Base-by-base conservation (phyloP, 345 rosid species). In the Hypericum perforatum region DNA sequence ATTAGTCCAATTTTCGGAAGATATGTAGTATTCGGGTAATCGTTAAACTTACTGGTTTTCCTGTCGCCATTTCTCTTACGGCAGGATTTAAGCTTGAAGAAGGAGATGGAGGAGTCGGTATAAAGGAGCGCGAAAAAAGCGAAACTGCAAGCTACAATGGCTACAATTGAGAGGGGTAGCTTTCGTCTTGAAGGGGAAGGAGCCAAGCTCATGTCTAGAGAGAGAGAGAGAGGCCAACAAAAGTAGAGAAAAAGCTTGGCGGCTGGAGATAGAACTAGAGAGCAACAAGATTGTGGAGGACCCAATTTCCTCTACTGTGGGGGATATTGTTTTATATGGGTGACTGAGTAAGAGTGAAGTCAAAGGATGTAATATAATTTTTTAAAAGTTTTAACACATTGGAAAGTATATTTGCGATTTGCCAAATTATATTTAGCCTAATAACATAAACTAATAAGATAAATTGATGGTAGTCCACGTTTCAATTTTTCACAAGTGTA, bases 261-360 rank as follows among this genome's bases (percentile, higher is more conserved):
- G 38, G 39, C 15, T 8, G 38, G 47, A 13, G 9, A 55, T 57
- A 54, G 45, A 36, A 37, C 52, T 9, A 41, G 36, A 41, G 43
- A 47, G 41, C 61, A 66, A 56, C 66, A 71, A 71, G 71, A 72
- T 65, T 70, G 76, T 64, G 55, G 60, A 60, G 10, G 42, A 37
- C 53, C 52, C 41, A 9, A 54, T 61, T 51, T 15, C 53, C 54
- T 51, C 15, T 11, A 38, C 4, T 9, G 29, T 37, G 1, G 39
- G 42, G 9, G 15, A 48, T 0, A 48, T 14, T 64, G 6, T 55
- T 49, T 43, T 43, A 45, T 52, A 62, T 63, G 39, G 67, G 60
- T 36, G 70, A 11, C 78, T 64, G 94, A 86, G 90, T 89, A 83
- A 70, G 76, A 74, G 86, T 83, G 67, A 83, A 78, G 86, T 64